phyloP scores from a whole-genome alignment of 2,329 filamentous ascomycete species.

The Pseudogymnoascus sp. region DNA sequence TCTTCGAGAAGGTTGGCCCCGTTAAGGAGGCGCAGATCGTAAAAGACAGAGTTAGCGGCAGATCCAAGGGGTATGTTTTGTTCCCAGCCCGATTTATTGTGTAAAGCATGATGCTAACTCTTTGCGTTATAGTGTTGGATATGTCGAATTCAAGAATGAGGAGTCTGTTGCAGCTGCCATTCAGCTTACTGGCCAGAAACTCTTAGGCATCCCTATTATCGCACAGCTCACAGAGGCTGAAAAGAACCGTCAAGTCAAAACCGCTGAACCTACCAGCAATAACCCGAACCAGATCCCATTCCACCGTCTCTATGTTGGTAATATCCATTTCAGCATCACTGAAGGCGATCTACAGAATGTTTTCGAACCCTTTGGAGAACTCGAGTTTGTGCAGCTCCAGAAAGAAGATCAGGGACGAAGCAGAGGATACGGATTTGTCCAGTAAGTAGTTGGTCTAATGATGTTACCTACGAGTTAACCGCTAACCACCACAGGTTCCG shows the following conservation, averaged over 20 bases:
- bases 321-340: conserved; percentile 99
- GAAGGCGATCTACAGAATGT: conserved; percentile 93
- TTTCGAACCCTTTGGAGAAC: conserved; percentile 94
- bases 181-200: conserved; percentile 96
- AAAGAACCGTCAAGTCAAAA: conserved; percentile 95
- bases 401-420: conserved; percentile 89
- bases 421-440: conserved; percentile 95
- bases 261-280: conserved; percentile 58
- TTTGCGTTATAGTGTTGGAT: conserved; percentile 66
- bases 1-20: conserved; percentile 90
- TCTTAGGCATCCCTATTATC: conserved; percentile 97
- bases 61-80: conserved; percentile 80
- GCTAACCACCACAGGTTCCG: conserved; percentile 60
- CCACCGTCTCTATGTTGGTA: conserved; percentile 96
- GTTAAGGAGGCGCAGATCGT: conserved; percentile 98
- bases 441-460: conserved; percentile 54
- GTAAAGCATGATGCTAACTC: conserved; percentile 31
- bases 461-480: not conserved
- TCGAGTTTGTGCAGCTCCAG: conserved; percentile 95
- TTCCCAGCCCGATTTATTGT: not conserved
- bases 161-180: conserved; percentile 88
- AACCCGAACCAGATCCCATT: conserved; percentile 83
- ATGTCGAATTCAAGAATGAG: conserved; percentile 97
- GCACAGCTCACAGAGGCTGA: conserved; percentile 97
- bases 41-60: conserved; percentile 91